A percentile compares a stretch with the other conserved stretches of the same genome.
Conservation (phyloP, 169 alveolate species). For the Plasmodium sp. region DNA sequence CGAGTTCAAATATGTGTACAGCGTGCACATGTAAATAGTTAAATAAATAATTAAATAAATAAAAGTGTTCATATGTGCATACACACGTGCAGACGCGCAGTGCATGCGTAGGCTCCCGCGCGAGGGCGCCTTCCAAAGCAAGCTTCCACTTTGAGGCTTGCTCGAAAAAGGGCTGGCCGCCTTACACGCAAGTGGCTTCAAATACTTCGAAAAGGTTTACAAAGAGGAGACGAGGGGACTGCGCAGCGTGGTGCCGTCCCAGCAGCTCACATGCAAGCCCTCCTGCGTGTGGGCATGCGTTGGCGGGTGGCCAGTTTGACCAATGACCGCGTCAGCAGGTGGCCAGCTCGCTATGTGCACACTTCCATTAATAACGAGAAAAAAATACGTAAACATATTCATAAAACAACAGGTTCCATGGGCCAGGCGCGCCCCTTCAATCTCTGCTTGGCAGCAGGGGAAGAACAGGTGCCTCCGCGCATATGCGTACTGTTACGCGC, state of each 20-base stretch:
- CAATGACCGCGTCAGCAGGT: background rate
- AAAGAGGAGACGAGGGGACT: background rate
- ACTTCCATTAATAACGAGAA: background rate
- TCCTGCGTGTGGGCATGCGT: background rate
- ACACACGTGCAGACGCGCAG: background rate
- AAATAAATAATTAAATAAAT: no score
- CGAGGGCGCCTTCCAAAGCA: background rate
- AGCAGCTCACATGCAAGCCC: background rate
- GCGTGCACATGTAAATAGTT: background rate
- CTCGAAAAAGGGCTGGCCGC: background rate
- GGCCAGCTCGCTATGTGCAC: background rate
- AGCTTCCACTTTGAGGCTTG: background rate
- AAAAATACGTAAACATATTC: background rate
- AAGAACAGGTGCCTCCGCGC: background rate
- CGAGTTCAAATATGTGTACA: background rate
- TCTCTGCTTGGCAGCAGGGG: background rate
- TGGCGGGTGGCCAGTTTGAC: background rate
- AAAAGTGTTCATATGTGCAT: background rate
- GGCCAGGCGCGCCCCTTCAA: background rate
- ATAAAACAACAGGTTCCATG: background rate
- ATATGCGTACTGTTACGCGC: background rate
- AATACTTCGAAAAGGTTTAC: background rate
- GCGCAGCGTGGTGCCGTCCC: background rate
- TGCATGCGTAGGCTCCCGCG: background rate
- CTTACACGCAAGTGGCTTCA: background rate